Base-by-base conservation (phyloP, 163 green algal genomes). In the Scenedesmus sp. region DNA sequence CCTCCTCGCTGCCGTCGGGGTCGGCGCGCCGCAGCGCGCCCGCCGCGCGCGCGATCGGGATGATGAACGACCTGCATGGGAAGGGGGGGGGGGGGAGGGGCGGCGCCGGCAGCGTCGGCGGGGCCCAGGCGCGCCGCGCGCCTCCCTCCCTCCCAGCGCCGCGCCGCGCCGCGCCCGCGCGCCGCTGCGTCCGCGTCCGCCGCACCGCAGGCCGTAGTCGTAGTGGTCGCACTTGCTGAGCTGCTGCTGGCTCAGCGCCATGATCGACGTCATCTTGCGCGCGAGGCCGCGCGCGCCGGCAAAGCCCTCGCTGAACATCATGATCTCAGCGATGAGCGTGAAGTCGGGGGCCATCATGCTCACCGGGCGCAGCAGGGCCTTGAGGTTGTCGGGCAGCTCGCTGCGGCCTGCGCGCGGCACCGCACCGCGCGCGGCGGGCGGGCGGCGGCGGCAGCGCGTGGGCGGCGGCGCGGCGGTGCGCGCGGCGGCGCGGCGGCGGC, bases 261-360 rank as follows among this genome's bases (percentile, higher is more conserved):
- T 95, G 84, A 97, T 95, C 44, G 90, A 91, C 60, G 95, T 93
- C 91, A 97, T 96, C 87, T 97, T 97, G 84, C 94, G 95, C 70
- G 91, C 89, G 58, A 96, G 84, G 54, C 90, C 70, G 84, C 95
- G 94, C 57, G 91, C 91, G 39, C 74, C 87, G 24, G 85, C 87
- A 86, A 96, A 97, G 64, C 93, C 93, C 81, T 96, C 91, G 36
- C 78, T 87, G 85, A 95, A 95, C 87, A 97, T 93, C 89, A 95
- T 95, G 84, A 97, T 95, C 86, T 96, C 92, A 11, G 91, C 89
- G 74, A 97, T 97, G 7, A 96, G 87, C 22, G 87, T 91, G 80
- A 95, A 95, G 86, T 97, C 92, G 24, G 93, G 93, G 36, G 96
- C 93, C 93, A 97, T 96, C 93, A 97, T 97, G 54, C 89, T 92